phyloP scores from a whole-genome alignment of 2,329 filamentous ascomycete species.

The Phialophora macrospora region DNA sequence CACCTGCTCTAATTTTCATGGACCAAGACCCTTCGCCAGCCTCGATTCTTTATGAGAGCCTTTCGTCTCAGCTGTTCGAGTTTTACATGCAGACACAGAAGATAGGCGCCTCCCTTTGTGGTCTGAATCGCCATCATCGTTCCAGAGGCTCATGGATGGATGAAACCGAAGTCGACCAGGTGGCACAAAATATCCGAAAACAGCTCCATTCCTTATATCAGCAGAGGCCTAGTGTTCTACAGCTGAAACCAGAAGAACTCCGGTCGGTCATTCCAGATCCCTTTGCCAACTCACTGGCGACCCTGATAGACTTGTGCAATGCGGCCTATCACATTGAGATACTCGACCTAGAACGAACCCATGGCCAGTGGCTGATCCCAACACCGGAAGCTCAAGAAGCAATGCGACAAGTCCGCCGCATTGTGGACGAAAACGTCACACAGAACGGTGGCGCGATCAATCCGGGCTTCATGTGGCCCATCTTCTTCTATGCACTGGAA shows the following conservation, averaged over 20 bases:
- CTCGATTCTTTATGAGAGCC: slow-evolving; percentile 11
- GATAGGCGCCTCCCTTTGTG: slow-evolving; percentile 36
- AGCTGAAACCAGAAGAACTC: slow-evolving; percentile 10
- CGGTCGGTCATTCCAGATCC: neutral
- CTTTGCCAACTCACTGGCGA: neutral
- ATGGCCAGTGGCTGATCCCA: slow-evolving; percentile 9
- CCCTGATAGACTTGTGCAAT: slow-evolving; percentile 20
- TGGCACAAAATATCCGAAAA: slow-evolving; percentile 45
- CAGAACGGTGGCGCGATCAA: slow-evolving; percentile 3
- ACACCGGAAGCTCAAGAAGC: slow-evolving; percentile 19
- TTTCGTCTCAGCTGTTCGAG: slow-evolving; percentile 14
- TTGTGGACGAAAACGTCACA: slow-evolving; percentile 14
- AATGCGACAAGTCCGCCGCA: slow-evolving; percentile 19
- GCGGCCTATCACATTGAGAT: slow-evolving; percentile 20
- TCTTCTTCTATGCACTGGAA: slow-evolving; percentile 27
- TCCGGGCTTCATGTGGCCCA: slow-evolving; percentile 22
- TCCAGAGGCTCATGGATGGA: slow-evolving; percentile 46
- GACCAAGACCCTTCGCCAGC: slow-evolving; percentile 4
- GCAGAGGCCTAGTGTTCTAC: slow-evolving; percentile 39
- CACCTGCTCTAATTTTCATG: slow-evolving; percentile 8
- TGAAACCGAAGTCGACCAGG: slow-evolving; percentile 48
- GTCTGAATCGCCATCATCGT: slow-evolving; percentile 45
- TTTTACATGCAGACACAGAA: slow-evolving; percentile 26
- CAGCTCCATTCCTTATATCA: slow-evolving; percentile 47
- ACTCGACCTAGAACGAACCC: slow-evolving; percentile 20